These are phyloP conservation scores for Leccinum pseudoinsigne DNA, from an alignment of 1,284 basidiomycete genomes.

Conservation along the genomic window DNA sequence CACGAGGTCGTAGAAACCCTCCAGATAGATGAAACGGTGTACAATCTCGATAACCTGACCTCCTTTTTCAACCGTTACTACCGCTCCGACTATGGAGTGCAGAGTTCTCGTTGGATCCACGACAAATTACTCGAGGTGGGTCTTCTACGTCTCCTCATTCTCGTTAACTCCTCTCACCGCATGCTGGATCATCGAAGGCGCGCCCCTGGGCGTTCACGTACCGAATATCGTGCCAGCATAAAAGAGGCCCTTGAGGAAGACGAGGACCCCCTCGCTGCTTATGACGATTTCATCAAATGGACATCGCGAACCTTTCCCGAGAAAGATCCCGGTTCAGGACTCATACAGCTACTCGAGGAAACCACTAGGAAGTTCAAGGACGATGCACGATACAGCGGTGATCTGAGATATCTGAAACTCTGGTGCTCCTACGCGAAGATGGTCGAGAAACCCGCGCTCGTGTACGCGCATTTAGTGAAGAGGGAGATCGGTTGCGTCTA, in stretches of 20 bases:
- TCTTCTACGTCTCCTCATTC: neutral
- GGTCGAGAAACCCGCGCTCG: constrained; percentile 53
- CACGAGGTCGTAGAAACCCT: constrained; percentile 5
- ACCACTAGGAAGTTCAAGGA: constrained; percentile 78
- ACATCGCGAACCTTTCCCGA: constrained; percentile 49
- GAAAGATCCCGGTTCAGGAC: constrained; percentile 51
- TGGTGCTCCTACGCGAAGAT: constrained; percentile 84
- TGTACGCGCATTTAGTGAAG: constrained; percentile 76
- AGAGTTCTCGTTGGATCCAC: constrained; percentile 23
- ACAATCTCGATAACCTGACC: constrained; percentile 19
- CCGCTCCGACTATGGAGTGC: constrained; percentile 16
- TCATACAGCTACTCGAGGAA: constrained; percentile 73
- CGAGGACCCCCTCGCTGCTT: constrained; percentile 59
- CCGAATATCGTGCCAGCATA: constrained; percentile 38
- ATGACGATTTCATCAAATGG: constrained; percentile 65
- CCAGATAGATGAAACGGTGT: constrained; percentile 9
- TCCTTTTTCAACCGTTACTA: constrained; percentile 25
- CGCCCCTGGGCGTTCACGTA: constrained; percentile 25
- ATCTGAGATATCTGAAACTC: constrained; percentile 86
- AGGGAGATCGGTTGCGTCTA: constrained; percentile 80
- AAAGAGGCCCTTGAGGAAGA: constrained; percentile 49
- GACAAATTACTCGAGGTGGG: constrained; percentile 18
- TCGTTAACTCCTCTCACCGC: neutral
- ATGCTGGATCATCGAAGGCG: constrained; percentile 15
- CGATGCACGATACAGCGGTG: constrained; percentile 80